phyloP scores from a whole-genome alignment of 768 basidiomycete species.

The Cyclocybe aegerita region DNA sequence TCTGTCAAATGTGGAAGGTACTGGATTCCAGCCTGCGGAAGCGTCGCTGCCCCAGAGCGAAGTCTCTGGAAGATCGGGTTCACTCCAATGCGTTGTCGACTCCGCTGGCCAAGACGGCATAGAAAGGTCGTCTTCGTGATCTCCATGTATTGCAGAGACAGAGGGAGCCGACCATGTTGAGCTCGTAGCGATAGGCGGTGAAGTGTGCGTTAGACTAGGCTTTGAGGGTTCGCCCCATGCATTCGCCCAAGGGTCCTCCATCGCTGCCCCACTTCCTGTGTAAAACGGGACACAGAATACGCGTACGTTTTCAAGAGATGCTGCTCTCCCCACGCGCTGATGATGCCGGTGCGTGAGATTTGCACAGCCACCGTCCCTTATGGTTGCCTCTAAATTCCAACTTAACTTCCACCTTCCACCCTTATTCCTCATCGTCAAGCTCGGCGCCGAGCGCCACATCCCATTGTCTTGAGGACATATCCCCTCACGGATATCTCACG shows the following conservation, averaged over 20 bases:
- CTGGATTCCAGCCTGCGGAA: constrained; percentile 30
- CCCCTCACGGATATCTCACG: constrained; percentile 9
- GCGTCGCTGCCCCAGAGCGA: constrained; percentile 41
- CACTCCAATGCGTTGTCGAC: constrained; percentile 44
- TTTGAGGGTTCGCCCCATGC: constrained; percentile 59
- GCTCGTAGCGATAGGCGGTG: constrained; percentile 1
- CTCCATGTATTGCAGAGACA: constrained; percentile 25
- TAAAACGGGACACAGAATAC: no score
- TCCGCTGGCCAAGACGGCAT: constrained; percentile 57
- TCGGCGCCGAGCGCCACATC: no score
- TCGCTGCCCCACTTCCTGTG: constrained; percentile 17
- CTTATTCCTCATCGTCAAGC: no score
- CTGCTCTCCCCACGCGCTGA: no score
- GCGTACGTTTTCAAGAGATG: no score
- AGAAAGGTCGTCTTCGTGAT: constrained; percentile 55
- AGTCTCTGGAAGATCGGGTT: constrained; percentile 37
- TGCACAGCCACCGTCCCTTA: no score
- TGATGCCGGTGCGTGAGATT: no score
- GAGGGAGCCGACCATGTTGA: constrained; percentile 23
- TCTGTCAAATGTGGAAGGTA: constrained; percentile 40
- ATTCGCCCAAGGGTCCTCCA: constrained; percentile 81
- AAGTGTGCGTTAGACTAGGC: constrained; percentile 8
- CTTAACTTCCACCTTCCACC: no score
- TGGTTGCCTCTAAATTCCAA: no score
- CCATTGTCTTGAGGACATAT: no score